Conservation (phyloP, 441 rosid genomes). For the Aleurites moluccanus region DNA sequence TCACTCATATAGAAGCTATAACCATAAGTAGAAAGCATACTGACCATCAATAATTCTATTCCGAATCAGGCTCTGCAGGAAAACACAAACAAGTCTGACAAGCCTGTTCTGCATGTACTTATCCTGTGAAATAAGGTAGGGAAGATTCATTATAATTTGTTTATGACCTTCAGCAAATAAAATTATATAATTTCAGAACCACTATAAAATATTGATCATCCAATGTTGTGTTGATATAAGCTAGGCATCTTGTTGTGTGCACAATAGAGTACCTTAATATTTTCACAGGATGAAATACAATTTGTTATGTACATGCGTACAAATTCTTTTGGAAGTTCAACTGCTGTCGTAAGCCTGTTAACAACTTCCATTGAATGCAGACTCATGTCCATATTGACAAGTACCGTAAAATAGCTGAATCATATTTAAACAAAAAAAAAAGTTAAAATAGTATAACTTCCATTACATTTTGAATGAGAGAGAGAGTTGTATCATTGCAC, state of each 20-base stretch:
- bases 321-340: slow-evolving; percentile 90
- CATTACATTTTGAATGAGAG: background rate
- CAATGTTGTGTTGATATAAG: background rate
- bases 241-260: background rate
- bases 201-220: background rate
- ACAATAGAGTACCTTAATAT: slow-evolving; percentile 61
- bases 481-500: slow-evolving; percentile 8
- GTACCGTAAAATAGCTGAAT: slow-evolving; percentile 81
- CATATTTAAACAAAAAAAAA: slow-evolving; percentile 14
- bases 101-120: slow-evolving; percentile 99
- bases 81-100: slow-evolving; percentile 96
- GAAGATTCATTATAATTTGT: background rate
- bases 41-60: slow-evolving; percentile 87
- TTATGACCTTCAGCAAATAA: background rate
- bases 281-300: slow-evolving; percentile 92
- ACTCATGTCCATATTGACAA: slow-evolving; percentile 96
- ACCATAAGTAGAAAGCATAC: slow-evolving; percentile 22
- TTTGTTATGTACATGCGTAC: slow-evolving; percentile 87
- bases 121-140: slow-evolving; percentile 58
- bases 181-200: background rate
- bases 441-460: background rate
- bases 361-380: slow-evolving; percentile 99
- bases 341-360: slow-evolving; percentile 93
- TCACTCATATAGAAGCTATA: background rate
- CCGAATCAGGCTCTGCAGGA: slow-evolving; percentile 90